Conservation (phyloP, 192 early-diverging fungal genomes). For the Coemansia sp. region DNA sequence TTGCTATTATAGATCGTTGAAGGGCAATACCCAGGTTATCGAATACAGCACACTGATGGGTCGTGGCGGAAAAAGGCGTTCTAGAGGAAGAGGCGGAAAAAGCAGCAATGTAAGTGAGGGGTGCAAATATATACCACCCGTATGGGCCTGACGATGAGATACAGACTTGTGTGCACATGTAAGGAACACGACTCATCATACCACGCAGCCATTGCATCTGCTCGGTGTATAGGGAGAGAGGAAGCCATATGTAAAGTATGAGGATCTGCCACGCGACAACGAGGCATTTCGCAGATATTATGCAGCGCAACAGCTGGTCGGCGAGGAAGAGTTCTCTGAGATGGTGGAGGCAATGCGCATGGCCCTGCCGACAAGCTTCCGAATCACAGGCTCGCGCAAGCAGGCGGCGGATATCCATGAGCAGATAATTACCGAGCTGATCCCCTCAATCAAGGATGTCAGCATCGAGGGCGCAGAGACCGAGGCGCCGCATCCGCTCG, state of each 20-base stretch:
- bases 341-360: constrained; percentile 72
- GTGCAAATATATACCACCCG: background rate
- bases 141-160: background rate
- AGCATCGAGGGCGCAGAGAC: constrained; percentile 71
- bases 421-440: constrained; percentile 57
- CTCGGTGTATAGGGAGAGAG: constrained; percentile 33
- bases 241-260: constrained; percentile 41
- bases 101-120: background rate
- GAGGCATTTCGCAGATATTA: constrained; percentile 53
- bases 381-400: constrained; percentile 85
- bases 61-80: background rate
- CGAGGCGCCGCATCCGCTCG: constrained; percentile 72
- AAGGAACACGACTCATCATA: background rate
- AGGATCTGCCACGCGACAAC: constrained; percentile 52
- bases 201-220: background rate
- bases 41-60: background rate
- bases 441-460: constrained; percentile 57
- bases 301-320: constrained; percentile 57
- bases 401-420: constrained; percentile 52
- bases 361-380: constrained; percentile 85
- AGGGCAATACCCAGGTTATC: no score
- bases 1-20: no score
- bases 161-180: background rate
- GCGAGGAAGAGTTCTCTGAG: constrained; percentile 79
- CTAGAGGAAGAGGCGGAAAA: constrained; percentile 5